These are phyloP conservation scores for Eucalyptus pumila DNA, from an alignment of 345 rosid species.

Conservation along the genomic window DNA sequence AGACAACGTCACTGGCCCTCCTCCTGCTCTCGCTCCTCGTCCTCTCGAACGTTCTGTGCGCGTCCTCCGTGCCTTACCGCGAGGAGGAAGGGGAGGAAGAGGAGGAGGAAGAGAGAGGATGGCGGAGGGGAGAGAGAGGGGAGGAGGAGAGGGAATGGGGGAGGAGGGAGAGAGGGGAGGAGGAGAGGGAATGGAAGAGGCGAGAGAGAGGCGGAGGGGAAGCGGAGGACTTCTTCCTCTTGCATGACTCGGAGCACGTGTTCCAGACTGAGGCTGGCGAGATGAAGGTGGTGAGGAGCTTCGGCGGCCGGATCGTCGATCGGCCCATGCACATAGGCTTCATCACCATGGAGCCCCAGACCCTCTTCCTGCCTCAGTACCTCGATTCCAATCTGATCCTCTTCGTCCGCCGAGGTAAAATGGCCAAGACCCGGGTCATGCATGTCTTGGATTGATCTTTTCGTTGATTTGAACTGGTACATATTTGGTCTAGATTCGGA, in stretches of 20 bases:
- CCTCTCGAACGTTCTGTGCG: not conserved
- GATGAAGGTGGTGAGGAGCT: conserved; percentile 42
- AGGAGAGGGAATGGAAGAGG: not conserved
- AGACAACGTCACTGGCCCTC: not conserved
- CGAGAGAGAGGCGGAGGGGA: not conserved
- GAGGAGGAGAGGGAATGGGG: not conserved
- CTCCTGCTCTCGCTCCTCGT: not conserved
- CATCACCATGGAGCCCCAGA: conserved; percentile 75
- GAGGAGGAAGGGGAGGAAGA: not conserved
- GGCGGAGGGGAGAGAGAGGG: not conserved
- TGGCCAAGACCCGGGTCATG: not conserved
- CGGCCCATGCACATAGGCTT: conserved; percentile 79
- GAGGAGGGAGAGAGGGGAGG: not conserved
- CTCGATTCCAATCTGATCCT: conserved; percentile 63
- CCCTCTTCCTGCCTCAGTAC: conserved; percentile 79
- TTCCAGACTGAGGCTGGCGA: conserved; percentile 72
- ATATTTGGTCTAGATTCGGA: not conserved
- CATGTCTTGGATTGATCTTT: not conserved
- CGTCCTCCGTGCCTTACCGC: not conserved
- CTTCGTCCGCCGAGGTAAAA: conserved; percentile 53
- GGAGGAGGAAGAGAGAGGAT: not conserved
- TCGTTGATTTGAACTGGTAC: not conserved
- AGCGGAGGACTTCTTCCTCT: conserved; percentile 27
- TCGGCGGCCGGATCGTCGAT: conserved; percentile 30
- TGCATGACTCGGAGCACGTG: conserved; percentile 40